Evolutionary conservation across 2,329 filamentous ascomycete genomes (phyloP).

Genomic region (Knoxdaviesia capensis): DNA sequence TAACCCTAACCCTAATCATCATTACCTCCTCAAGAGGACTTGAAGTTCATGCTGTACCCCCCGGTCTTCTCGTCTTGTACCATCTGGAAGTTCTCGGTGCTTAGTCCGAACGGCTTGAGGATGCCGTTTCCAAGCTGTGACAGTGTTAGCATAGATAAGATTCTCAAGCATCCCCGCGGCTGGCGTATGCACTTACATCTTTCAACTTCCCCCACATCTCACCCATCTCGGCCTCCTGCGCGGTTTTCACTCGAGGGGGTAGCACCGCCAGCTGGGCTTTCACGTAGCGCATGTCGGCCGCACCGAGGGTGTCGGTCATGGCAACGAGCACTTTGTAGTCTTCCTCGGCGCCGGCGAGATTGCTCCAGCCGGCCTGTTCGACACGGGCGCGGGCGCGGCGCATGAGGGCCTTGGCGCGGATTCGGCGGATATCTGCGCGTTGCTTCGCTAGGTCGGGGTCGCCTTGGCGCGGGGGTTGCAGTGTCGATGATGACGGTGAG

Average conservation of each 20-base stretch:
- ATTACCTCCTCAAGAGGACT: slow-evolving; percentile 8
- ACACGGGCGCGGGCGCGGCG: slow-evolving; percentile 55
- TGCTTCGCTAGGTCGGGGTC: slow-evolving; percentile 5
- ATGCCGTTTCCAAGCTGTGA: slow-evolving; percentile 66
- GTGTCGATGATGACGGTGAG: too few species aligned
- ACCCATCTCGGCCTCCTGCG: slow-evolving; percentile 70
- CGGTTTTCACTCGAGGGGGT: slow-evolving; percentile 49
- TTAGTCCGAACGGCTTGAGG: slow-evolving; percentile 80
- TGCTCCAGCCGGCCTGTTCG: slow-evolving; percentile 58
- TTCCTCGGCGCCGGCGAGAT: slow-evolving; percentile 54
- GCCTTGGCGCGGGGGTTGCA: slow-evolving; percentile 2
- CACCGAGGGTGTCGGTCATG: slow-evolving; percentile 35
- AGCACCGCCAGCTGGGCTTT: slow-evolving; percentile 43
- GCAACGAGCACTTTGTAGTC: slow-evolving; percentile 54
- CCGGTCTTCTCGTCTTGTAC: slow-evolving; percentile 75
- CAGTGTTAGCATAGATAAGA: background rate
- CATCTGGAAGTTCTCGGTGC: slow-evolving; percentile 89
- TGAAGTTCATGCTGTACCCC: slow-evolving; percentile 87
- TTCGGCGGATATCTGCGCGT: slow-evolving; percentile 46
- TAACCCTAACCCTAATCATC: too few species aligned
- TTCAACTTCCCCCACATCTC: slow-evolving; percentile 98
- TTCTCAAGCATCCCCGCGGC: background rate
- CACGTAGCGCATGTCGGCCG: slow-evolving; percentile 48
- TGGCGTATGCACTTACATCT: slow-evolving; percentile 27
- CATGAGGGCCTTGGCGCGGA: slow-evolving; percentile 67